Evolutionary conservation across 495 filamentous ascomycete genomes (phyloP), one percentile per base, ranked within the genome.

Genomic region (Aspergillus avenaceus): DNA sequence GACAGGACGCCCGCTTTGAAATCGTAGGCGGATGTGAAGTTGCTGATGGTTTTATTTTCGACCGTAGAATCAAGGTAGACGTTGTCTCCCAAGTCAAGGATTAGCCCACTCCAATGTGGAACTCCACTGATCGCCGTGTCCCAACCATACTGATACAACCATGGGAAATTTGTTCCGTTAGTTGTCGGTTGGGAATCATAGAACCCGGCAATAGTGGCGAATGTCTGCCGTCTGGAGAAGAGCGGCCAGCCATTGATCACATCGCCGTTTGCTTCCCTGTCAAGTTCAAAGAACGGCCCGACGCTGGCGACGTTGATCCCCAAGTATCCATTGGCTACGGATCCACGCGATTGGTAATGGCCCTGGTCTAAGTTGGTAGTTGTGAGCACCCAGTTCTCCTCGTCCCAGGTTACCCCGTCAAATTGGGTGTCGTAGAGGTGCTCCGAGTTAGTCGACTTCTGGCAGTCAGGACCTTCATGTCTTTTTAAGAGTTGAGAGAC

Each of bases 221-320:
- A 88, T 1, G 83, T 79, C 58, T 88, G 83, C 12, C 87, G 73
- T 7, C 73, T 61, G 38, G 82, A 72, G 66, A 82, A 88, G 13
- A 91, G 63, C 6, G 87, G 87, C 87, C 87, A 91, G 5, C 86
- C 87, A 55, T 81, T 86, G 60, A 84, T 83, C 22, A 77, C 77
- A 46, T 78, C 75, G 13, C 66, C 68, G 36, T 73, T 64, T 3
- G 68, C 65, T 0, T 69, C 70, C 4, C 65, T 66, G 62, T 87
- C 84, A 11, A 78, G 56, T 51, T 87, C 85, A 59, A 87, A 88
- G 66, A 89, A 87, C 0, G 85, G 85, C 1, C 85, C 85, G 6
- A 73, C 71, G 26, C 78, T 78, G 21, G 85, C 81, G 9, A 88
- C 81, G 56, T 74, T 78, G 41, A 80, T 78, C 19, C 80, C 80